phyloP scores from a whole-genome alignment of 768 basidiomycete species.

The Cystofilobasidium capitatum region DNA sequence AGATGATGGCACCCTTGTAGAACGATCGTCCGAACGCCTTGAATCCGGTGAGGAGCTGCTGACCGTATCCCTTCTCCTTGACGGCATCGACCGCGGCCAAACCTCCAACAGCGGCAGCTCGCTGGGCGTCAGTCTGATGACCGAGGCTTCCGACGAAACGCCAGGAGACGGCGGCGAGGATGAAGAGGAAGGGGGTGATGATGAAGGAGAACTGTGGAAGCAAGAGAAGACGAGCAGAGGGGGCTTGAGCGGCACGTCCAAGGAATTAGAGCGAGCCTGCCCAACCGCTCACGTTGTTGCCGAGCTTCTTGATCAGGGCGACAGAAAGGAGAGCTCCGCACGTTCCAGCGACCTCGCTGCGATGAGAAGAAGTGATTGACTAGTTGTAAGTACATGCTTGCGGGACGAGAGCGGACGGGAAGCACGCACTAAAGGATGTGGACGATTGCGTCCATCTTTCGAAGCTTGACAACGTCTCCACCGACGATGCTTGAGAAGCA shows the following conservation, averaged over 20 bases:
- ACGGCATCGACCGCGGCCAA: conserved; percentile 1
- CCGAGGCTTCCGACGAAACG: conserved; percentile 24
- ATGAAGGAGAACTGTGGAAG: conserved; percentile 26
- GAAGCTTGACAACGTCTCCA: conserved; percentile 31
- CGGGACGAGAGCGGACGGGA: too few relatives aligned
- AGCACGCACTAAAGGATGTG: not conserved
- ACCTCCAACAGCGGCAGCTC: not conserved
- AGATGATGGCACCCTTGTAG: conserved; percentile 26
- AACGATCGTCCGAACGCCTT: conserved; percentile 5
- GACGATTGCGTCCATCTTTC: conserved; percentile 18
- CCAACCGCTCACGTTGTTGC: too few relatives aligned
- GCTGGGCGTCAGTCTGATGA: not conserved
- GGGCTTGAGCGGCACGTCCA: not conserved
- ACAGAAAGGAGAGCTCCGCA: conserved; percentile 34
- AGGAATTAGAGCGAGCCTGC: too few relatives aligned
- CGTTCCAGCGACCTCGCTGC: conserved; percentile 37
- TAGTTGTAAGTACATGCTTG: not conserved
- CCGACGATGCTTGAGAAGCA: conserved; percentile 28
- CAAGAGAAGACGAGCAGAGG: not conserved
- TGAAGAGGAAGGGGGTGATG: not conserved
- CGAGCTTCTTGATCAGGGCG: conserved; percentile 28
- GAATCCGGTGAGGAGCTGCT: not conserved
- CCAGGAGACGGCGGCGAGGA: conserved; percentile 25
- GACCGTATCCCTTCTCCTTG: not conserved
- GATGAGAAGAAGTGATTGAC: conserved; percentile 33